phyloP scores from a whole-genome alignment of 1,284 basidiomycete species.

The Trichosporon sp. region DNA sequence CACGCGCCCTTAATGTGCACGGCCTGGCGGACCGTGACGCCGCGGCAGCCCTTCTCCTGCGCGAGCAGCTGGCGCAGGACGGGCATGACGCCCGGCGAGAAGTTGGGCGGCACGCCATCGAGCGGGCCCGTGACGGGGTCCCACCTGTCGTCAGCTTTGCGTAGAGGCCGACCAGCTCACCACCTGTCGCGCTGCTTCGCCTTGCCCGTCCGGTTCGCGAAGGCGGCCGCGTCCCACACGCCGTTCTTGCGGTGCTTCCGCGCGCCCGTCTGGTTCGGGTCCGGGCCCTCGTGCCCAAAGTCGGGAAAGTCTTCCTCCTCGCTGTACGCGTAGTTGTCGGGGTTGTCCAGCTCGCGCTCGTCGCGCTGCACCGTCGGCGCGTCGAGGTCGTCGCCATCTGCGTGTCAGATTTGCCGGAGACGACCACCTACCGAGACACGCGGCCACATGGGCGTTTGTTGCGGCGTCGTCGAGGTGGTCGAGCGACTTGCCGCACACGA shows the following conservation, averaged over 20 bases:
- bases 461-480: constrained; percentile 12
- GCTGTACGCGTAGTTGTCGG: constrained; percentile 14
- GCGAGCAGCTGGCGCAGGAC: constrained; percentile 59
- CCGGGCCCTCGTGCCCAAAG: background rate
- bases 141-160: constrained; percentile 36
- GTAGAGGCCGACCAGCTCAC: constrained; percentile 14
- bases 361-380: constrained; percentile 1
- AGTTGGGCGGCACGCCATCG: constrained; percentile 57
- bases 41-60: constrained; percentile 56
- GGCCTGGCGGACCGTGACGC: constrained; percentile 62
- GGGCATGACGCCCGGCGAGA: constrained; percentile 70
- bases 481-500: constrained; percentile 30
- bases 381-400: constrained; percentile 13
- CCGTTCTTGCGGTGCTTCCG: constrained; percentile 12
- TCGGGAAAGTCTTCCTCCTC: background rate
- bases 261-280: background rate
- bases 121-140: constrained; percentile 28
- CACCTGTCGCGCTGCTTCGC: constrained; percentile 36
- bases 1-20: constrained; percentile 61
- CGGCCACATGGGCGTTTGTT: constrained; percentile 27
- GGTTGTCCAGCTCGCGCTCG: constrained; percentile 6
- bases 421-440: constrained; percentile 26
- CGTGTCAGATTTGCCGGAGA: background rate
- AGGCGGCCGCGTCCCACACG: constrained; percentile 39
- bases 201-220: constrained; percentile 26